Percentiles rank a stretch among this genome's conserved stretches.
Evolutionary conservation across 1,284 basidiomycete species (phyloP).

Genomic region (Leccinum cinnamomeum): DNA sequence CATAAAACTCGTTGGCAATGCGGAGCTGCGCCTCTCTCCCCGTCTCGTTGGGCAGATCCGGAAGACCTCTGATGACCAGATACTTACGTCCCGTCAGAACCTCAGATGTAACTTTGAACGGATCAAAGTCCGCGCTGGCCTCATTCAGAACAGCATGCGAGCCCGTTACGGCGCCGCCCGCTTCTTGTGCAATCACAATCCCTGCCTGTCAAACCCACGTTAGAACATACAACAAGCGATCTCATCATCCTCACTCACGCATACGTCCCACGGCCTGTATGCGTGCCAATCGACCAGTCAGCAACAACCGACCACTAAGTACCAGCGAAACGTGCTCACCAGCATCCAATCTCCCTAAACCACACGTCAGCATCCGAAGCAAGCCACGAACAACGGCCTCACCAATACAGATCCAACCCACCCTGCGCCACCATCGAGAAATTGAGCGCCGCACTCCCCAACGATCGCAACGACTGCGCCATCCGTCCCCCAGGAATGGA

Average conservation of each 20-base stretch:
- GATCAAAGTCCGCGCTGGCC: conserved; percentile 38
- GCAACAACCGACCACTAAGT: neutral
- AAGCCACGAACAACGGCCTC: conserved; percentile 21
- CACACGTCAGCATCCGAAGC: neutral
- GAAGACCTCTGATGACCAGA: conserved; percentile 73
- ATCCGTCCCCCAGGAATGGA: conserved; percentile 77
- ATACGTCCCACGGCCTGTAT: conserved; percentile 79
- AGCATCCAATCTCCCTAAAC: conserved; percentile 87
- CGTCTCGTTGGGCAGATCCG: conserved; percentile 60
- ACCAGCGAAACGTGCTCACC: conserved; percentile 40
- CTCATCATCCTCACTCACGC: conserved; percentile 45
- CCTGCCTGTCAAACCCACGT: conserved; percentile 57
- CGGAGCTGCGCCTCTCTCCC: conserved; percentile 73
- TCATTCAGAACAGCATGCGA: conserved; percentile 52
- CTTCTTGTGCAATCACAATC: conserved; percentile 90
- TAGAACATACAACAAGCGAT: neutral
- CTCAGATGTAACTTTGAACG: conserved; percentile 62
- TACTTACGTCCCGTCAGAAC: conserved; percentile 86
- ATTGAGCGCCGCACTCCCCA: conserved; percentile 91
- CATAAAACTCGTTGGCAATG: conserved; percentile 84
- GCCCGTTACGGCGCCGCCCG: conserved; percentile 79
- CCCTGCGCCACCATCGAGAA: conserved; percentile 84
- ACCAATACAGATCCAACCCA: conserved; percentile 83
- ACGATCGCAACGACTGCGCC: conserved; percentile 82
- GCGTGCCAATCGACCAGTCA: conserved; percentile 6